Conservation (phyloP, 768 basidiomycete genomes). For the Trametes cingulata region DNA sequence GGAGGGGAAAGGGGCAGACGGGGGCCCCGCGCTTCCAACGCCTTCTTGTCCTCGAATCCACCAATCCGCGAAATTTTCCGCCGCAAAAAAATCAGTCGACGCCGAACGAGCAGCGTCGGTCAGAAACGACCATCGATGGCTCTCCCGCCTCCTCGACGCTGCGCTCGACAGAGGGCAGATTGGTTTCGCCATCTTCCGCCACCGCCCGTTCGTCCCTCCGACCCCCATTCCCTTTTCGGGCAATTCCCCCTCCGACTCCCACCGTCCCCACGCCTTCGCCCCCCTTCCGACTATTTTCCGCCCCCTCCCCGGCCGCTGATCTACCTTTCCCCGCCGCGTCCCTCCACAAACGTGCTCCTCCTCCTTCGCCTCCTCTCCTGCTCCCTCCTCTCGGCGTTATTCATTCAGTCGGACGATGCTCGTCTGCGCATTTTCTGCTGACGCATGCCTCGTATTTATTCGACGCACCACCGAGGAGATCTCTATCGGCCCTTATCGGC, state of each 20-base stretch:
- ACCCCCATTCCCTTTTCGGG: background rate
- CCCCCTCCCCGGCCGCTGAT: constrained; percentile 9
- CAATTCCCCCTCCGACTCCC: constrained; percentile 6
- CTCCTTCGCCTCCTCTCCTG: background rate
- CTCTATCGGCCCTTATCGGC: background rate
- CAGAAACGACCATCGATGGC: constrained; percentile 1
- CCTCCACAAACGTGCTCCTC: constrained; percentile 1
- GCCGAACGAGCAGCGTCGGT: background rate
- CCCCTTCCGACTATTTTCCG: constrained; percentile 23
- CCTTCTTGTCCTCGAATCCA: background rate
- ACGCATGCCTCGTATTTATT: background rate
- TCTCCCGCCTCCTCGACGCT: background rate
- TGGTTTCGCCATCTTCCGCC: constrained; percentile 20
- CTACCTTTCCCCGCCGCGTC: background rate
- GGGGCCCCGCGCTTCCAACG: background rate
- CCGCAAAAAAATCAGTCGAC: constrained; percentile 4
- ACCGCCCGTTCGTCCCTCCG: constrained; percentile 5
- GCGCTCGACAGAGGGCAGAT: constrained; percentile 13
- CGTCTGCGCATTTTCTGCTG: background rate
- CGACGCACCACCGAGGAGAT: background rate
- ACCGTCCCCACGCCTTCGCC: constrained; percentile 4
- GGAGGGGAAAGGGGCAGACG: background rate
- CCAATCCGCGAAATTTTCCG: constrained; percentile 4
- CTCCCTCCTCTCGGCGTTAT: background rate
- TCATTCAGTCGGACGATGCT: no score